phyloP scores from a whole-genome alignment of 2,329 filamentous ascomycete species.

The Tolypocladium pustulatum region DNA sequence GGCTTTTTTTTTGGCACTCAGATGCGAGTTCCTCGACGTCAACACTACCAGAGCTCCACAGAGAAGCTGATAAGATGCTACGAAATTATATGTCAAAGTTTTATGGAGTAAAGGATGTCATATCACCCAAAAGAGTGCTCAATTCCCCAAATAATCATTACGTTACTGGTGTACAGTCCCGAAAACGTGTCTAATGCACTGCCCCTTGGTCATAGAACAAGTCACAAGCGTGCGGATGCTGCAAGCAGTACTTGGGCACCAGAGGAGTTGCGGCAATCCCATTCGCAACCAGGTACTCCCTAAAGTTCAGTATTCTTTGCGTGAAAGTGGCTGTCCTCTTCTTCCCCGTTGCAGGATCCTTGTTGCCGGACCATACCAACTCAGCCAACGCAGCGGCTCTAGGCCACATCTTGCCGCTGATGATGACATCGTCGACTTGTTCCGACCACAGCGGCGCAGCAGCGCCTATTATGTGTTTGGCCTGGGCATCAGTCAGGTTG shows the following conservation, averaged over 20 bases:
- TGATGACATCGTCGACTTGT: conserved; percentile 41
- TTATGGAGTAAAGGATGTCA: too few relatives aligned
- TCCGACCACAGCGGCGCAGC: conserved; percentile 42
- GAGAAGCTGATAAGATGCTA: too few relatives aligned
- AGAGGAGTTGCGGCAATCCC: conserved; percentile 38
- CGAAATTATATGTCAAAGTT: too few relatives aligned
- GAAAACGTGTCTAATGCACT: conserved; percentile 7
- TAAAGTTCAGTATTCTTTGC: conserved; percentile 47
- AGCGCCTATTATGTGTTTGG: conserved; percentile 38
- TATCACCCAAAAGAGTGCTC: too few relatives aligned
- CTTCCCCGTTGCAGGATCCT: conserved; percentile 29
- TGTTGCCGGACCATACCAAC: conserved; percentile 44
- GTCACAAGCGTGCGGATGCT: conserved; percentile 48
- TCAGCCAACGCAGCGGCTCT: conserved; percentile 45
- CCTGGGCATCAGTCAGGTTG: conserved; percentile 34
- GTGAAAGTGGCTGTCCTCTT: conserved; percentile 29
- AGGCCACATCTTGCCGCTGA: conserved; percentile 43
- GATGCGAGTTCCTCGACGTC: too few relatives aligned
- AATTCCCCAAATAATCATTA: too few relatives aligned
- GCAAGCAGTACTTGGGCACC: conserved; percentile 46
- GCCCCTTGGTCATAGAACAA: conserved; percentile 39
- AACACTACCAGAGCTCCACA: too few relatives aligned
- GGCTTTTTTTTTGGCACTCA: too few relatives aligned
- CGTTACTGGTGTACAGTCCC: too few relatives aligned
- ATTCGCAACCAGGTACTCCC: conserved; percentile 46